These are phyloP conservation scores for Lecanosticta acicola DNA, from an alignment of 2,329 filamentous ascomycete genomes.

Conservation along the genomic window DNA sequence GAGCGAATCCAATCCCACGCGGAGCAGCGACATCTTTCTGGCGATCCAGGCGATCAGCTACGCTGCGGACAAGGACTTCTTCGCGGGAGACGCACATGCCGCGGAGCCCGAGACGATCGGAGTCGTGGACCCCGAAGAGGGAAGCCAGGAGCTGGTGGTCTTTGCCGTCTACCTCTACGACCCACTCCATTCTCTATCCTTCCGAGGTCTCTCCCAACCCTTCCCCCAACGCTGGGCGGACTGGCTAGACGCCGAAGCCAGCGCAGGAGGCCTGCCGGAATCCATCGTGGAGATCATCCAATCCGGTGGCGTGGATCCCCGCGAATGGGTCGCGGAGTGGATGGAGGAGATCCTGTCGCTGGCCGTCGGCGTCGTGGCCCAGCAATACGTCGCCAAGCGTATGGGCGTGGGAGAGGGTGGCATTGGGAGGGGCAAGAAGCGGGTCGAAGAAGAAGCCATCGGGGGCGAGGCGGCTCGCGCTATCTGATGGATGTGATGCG, in stretches of 20 bases:
- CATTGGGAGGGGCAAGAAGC: constrained; percentile 52
- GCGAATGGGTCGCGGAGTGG: constrained; percentile 98
- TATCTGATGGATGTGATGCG: too few species aligned
- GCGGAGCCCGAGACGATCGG: constrained; percentile 7
- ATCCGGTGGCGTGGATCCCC: constrained; percentile 71
- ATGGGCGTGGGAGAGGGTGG: constrained; percentile 93
- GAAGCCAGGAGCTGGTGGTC: constrained; percentile 56
- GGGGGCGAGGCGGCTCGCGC: constrained; percentile 58
- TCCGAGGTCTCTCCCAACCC: constrained; percentile 73
- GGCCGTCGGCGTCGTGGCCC: constrained; percentile 77
- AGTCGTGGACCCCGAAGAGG: constrained; percentile 34
- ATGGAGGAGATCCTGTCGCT: constrained; percentile 79
- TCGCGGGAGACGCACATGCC: constrained; percentile 48
- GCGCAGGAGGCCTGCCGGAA: constrained; percentile 57
- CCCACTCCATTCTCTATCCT: constrained; percentile 85
- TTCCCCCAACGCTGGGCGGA: constrained; percentile 80
- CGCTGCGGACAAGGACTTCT: constrained; percentile 60
- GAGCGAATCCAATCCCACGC: constrained; percentile 79
- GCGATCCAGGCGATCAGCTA: constrained; percentile 82
- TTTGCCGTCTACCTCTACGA: constrained; percentile 80
- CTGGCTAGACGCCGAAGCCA: constrained; percentile 74
- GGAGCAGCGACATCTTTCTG: constrained; percentile 91
- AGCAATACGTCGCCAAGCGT: constrained; percentile 86
- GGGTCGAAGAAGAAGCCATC: constrained; percentile 47
- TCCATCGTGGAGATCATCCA: constrained; percentile 82